Evolutionary conservation across 2,329 filamentous ascomycete genomes (phyloP), one percentile per base, ranked within the genome.

Genomic region (Microsporum canis): DNA sequence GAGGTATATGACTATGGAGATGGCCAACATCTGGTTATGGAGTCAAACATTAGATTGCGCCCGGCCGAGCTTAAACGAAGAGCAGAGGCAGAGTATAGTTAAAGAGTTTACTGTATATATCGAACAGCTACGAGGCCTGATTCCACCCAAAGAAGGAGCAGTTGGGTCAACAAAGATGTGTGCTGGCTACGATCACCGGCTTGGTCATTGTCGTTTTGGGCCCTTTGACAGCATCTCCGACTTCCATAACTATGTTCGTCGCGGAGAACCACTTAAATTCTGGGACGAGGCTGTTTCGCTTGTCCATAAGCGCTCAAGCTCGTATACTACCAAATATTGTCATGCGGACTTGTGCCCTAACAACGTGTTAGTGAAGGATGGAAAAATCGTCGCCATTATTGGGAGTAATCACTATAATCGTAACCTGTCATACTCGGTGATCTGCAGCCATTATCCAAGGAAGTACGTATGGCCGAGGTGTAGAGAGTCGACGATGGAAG

Each of bases 381-480:
- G 71, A 73, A 67, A 69, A 4, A 66, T 82, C 14, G 71, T 73
- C 7, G 78, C 75, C 6, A 78, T 82, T 63, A 64, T 76, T 55
- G 17, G 17, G 17, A 23, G 1, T 23, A 23, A 23, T 23, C 17
- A 23, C 17, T 23, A 23, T 23, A 23, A 23, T 23, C 17, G 17
- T 1, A 23, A 23, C 17, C 17, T 23, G 17, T 23, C 17, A 23
- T 23, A 23, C 17, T 23, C 17, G 17, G 17, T 23, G 17, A 23
- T 23, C 17, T 23, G 17, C 17, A 23, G 17, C 17, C 17, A 23
- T 23, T 23, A 23, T 23, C 17, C 17, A 23, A 23, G 17, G 1
- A 23, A 23, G 17, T 23, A 23, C 17, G 17, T 23, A 23, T 23
- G 17, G 17, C 17, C 17, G 17, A 23, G 17, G 17, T 23, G 17